Evolutionary conservation across 768 basidiomycete species (phyloP), one percentile per base, ranked within the genome.

Genomic region (Collybiopsis luxurians): DNA sequence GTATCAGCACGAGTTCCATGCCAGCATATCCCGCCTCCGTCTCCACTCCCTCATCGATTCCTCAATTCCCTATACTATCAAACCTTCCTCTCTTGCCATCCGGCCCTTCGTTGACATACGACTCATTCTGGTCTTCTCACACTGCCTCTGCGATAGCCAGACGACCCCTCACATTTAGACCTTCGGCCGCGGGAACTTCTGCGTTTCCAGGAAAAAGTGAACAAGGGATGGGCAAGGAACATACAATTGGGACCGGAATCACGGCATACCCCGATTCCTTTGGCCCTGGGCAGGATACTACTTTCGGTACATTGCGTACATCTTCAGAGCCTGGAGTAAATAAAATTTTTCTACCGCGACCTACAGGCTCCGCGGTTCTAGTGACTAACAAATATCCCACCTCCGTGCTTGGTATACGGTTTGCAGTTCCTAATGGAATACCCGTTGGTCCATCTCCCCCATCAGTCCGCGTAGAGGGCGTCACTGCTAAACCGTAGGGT

Each of bases 51-150:
- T 64, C 68, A 36, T 36, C 60, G 34, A 31, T 58, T 34, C 56
- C 63, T 38, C 65, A 63, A 54, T 31, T 59, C 28, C 59, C 55
- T 48, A 36, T 64, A 40, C 47, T 66, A 43, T 31, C 45, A 5
- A n/a, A n/a, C n/a, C n/a, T 34, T 34, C 27, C 36, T 13, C 44
- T 31, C 6, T 6, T 21, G 10, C 34, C 44, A 4, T 47, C 61
- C 10, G 7, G 12, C 21, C 60, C 59, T n/a, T 66, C 73, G 7
- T 69, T 83, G 43, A 83, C 84, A 2, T 85, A 85, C 60, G 84
- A 85, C 63, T 81, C 81, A 0, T 86, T 85, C 62, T 86, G 83
- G 84, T 83, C 83, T 1, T 74, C 80, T 6, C 81, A 83, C 58
- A 69, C 79, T 47, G 39, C 53, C 17, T 31, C 51, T 40, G 17